A percentile compares a stretch with the other conserved stretches of the same genome.
Evolutionary conservation across 805 yeast genomes (phyloP).

Genomic region (Danielia reshetovae): DNA sequence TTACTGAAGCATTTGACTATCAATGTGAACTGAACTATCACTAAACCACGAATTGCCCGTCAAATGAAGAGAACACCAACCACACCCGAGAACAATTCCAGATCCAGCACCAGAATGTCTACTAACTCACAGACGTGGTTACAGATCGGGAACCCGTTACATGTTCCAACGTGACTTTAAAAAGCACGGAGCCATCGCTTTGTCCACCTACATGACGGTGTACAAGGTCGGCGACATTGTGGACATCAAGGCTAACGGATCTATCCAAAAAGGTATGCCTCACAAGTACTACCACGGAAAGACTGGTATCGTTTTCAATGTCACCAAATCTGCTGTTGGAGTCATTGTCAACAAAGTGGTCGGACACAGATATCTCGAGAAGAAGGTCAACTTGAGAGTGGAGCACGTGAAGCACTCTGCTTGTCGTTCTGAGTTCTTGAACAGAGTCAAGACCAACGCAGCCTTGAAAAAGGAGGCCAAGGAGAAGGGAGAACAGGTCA

Average conservation of each 20-base stretch:
- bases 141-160: constrained; percentile 99
- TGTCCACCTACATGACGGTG: constrained; percentile 95
- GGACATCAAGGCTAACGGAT: constrained; percentile 98
- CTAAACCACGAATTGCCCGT: too few relatives aligned
- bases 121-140: constrained; percentile 70
- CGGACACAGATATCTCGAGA: constrained; percentile 98
- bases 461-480: constrained; percentile 91
- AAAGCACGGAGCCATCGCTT: constrained; percentile 90
- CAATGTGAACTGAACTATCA: too few relatives aligned
- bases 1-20: too few relatives aligned
- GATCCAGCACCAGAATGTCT: constrained; percentile 5
- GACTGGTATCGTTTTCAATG: constrained; percentile 99
- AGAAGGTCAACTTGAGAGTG: constrained; percentile 97
- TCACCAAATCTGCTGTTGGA: constrained; percentile 98
- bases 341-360: constrained; percentile 97
- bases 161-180: constrained; percentile 99
- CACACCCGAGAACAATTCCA: too few relatives aligned
- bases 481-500: constrained; percentile 85
- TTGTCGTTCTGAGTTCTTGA: constrained; percentile 98
- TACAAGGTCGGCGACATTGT: constrained; percentile 99
- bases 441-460: constrained; percentile 97
- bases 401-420: constrained; percentile 99
- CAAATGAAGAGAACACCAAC: too few relatives aligned
- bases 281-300: constrained; percentile 99
- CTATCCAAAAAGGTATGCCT: constrained; percentile 99